These are phyloP conservation scores for Cytidiella melzeri DNA, from an alignment of 768 basidiomycete species.

Conservation along the genomic window DNA sequence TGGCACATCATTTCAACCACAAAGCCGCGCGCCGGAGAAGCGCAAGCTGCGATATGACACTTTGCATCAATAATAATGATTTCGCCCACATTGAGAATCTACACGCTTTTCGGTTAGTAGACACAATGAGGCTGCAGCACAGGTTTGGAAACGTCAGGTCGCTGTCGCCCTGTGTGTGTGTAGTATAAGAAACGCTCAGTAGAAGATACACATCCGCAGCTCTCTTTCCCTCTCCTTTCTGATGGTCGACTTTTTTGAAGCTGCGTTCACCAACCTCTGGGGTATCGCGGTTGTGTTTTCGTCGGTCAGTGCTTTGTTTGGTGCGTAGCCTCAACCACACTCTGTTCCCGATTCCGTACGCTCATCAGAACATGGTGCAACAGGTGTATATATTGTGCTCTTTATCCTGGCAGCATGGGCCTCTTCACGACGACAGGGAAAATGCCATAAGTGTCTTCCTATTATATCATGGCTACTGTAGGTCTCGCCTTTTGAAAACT, in stretches of 20 bases:
- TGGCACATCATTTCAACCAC: no score
- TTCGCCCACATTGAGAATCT: no score
- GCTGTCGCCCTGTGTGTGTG: no score
- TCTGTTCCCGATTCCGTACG: not conserved
- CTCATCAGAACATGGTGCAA: not conserved
- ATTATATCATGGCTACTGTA: constrained; percentile 17
- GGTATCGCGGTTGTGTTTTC: constrained; percentile 5
- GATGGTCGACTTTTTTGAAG: not conserved
- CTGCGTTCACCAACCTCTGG: constrained; percentile 6
- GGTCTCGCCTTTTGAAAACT: not conserved
- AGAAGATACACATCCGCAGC: no score
- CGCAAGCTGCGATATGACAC: no score
- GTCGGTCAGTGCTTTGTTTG: constrained; percentile 7
- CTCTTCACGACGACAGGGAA: constrained; percentile 4
- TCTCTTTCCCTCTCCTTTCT: not conserved
- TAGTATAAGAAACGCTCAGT: no score
- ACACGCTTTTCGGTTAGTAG: no score
- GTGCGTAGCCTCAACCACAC: constrained; percentile 2
- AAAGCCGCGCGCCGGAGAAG: no score
- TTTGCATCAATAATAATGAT: no score
- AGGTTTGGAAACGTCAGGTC: no score
- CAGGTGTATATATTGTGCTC: constrained; percentile 19
- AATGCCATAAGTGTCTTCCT: constrained; percentile 11
- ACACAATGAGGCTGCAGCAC: no score
- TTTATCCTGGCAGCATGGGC: constrained; percentile 20